Percentiles rank a stretch among this genome's conserved stretches.
These are phyloP conservation scores for Cyberlindnera saturnus DNA, from an alignment of 805 yeast species.

Conservation along the genomic window DNA sequence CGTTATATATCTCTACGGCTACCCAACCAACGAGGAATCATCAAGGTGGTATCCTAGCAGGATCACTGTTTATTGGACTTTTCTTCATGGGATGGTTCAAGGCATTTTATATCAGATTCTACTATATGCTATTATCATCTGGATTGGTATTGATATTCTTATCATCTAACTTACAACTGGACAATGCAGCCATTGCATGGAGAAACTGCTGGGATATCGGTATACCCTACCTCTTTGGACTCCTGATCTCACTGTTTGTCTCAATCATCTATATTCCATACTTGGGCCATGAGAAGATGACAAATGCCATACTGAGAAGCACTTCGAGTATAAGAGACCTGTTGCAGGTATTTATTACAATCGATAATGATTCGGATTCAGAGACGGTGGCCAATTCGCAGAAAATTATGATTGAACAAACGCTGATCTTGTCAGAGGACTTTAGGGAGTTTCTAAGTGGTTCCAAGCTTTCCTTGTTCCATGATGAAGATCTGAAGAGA, in stretches of 20 bases:
- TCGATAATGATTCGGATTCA: constrained; percentile 7
- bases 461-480: constrained; percentile 29
- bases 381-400: constrained; percentile 20
- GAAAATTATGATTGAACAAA: constrained; percentile 25
- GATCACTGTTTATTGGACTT: constrained; percentile 34
- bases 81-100: constrained; percentile 35
- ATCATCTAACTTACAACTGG: constrained; percentile 18
- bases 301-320: constrained; percentile 22
- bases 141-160: constrained; percentile 33
- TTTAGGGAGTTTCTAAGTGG: constrained; percentile 40
- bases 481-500: constrained; percentile 26
- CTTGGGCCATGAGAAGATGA: constrained; percentile 31
- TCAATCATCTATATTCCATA: constrained; percentile 34
- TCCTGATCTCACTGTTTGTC: constrained; percentile 30
- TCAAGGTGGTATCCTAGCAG: constrained; percentile 41
- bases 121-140: constrained; percentile 31
- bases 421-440: constrained; percentile 32
- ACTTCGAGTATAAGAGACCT: constrained; percentile 21
- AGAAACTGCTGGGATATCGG: constrained; percentile 34
- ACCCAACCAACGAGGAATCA: constrained; percentile 34
- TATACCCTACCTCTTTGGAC: constrained; percentile 40
- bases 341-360: constrained; percentile 10
- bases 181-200: constrained; percentile 28
- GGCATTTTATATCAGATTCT: constrained; percentile 33
- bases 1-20: constrained; percentile 35